These are phyloP conservation scores for Litsea cubeba DNA, from an alignment of 164 flowering plant genomes.

Conservation along the genomic window DNA sequence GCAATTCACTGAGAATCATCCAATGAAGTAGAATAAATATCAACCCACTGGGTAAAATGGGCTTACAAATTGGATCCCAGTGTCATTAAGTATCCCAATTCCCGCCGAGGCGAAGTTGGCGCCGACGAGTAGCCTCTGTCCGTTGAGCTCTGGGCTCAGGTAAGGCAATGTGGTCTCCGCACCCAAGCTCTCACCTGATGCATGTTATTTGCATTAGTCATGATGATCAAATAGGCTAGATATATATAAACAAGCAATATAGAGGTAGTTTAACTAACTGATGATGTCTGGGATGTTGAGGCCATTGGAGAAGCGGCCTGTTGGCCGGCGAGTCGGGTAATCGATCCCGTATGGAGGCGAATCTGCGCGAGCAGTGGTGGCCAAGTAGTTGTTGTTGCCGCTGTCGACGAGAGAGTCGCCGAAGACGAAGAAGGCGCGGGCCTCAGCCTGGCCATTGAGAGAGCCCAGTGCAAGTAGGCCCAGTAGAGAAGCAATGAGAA, in stretches of 20 bases:
- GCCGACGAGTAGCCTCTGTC: constrained; percentile 52
- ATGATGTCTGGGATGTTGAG: constrained; percentile 65
- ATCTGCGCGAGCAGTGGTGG: constrained; percentile 66
- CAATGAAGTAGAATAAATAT: neutral
- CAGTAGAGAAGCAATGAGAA: constrained; percentile 2
- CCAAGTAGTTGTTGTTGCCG: constrained; percentile 69
- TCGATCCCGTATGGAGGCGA: constrained; percentile 70
- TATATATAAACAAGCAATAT: neutral
- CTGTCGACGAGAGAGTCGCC: constrained; percentile 75
- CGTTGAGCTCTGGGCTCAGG: constrained; percentile 50
- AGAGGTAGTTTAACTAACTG: constrained; percentile 23
- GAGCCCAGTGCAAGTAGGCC: neutral
- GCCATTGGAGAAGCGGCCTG: constrained; percentile 83
- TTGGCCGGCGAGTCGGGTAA: constrained; percentile 48
- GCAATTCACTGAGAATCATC: neutral
- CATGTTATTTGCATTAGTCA: neutral
- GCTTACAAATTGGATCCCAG: constrained; percentile 75
- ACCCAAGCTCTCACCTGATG: constrained; percentile 48
- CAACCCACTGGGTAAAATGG: neutral
- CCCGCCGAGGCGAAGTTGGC: constrained; percentile 92
- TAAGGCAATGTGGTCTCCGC: constrained; percentile 46
- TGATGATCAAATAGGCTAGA: neutral
- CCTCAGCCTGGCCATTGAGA: constrained; percentile 9
- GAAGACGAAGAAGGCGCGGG: constrained; percentile 64
- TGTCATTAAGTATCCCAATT: constrained; percentile 70